A percentile compares a stretch with the other conserved stretches of the same genome.
These are phyloP conservation scores for Paramecium caudatum DNA, from an alignment of 73 alveolate species.

Conservation along the genomic window DNA sequence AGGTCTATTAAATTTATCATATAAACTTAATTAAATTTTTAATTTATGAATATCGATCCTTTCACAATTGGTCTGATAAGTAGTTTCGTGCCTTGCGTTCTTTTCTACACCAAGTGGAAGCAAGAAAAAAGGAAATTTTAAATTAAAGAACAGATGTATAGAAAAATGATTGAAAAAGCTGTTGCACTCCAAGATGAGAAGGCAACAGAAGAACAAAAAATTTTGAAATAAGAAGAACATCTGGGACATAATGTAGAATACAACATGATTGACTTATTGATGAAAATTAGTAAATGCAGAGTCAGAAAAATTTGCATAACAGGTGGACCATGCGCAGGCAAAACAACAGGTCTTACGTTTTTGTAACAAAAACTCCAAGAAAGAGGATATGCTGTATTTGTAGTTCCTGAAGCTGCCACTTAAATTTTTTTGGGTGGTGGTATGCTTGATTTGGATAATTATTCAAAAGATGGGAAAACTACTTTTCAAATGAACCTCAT, in stretches of 20 bases:
- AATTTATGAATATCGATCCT: constrained; percentile 33
- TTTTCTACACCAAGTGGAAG: background rate
- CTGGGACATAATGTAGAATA: background rate
- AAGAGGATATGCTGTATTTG: constrained; percentile 78
- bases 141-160: background rate
- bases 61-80: background rate
- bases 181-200: background rate
- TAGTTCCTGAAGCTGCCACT: constrained; percentile 92
- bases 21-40: no score
- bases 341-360: constrained; percentile 82
- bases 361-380: constrained; percentile 78
- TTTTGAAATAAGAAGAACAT: background rate
- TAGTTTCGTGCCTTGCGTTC: background rate
- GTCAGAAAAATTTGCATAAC: constrained; percentile 78
- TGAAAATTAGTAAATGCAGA: background rate
- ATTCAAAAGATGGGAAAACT: constrained; percentile 69
- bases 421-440: constrained; percentile 86
- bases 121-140: background rate
- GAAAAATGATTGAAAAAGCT: background rate
- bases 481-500: constrained; percentile 79
- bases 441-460: constrained; percentile 75
- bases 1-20: constrained; percentile 27
- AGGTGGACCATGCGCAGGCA: constrained; percentile 95
- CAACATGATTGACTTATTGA: background rate
- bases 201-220: background rate